Percentiles rank a stretch among this genome's conserved stretches.
Conservation (phyloP, 1,284 basidiomycete genomes). For the Leccinum subspadiceum region DNA sequence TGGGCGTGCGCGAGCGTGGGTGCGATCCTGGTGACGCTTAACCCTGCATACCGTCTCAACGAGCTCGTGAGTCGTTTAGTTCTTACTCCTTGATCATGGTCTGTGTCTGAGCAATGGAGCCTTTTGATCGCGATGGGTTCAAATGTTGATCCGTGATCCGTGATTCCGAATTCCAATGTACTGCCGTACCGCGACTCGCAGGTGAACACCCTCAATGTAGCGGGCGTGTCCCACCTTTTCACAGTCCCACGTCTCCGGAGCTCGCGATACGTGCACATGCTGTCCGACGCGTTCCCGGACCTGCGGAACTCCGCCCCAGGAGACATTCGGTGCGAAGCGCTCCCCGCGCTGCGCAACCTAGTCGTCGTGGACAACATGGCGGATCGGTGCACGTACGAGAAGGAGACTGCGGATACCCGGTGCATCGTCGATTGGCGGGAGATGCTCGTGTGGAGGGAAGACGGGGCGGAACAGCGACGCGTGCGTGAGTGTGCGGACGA, state of each 20-base stretch:
- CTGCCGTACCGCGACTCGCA: conserved; percentile 29
- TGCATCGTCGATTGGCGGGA: conserved; percentile 68
- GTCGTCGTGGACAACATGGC: conserved; percentile 67
- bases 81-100: not conserved
- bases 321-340: conserved; percentile 47
- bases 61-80: conserved; percentile 56
- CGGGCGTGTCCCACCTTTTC: conserved; percentile 70
- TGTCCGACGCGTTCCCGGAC: conserved; percentile 59
- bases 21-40: conserved; percentile 78
- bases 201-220: conserved; percentile 63
- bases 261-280: conserved; percentile 59
- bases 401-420: conserved; percentile 44
- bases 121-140: not conserved
- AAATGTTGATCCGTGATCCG: not conserved
- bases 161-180: not conserved
- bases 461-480: conserved; percentile 20
- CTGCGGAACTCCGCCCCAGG: conserved; percentile 51
- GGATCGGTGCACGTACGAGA: conserved; percentile 38
- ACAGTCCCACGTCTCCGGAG: conserved; percentile 68
- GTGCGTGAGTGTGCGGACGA: conserved; percentile 37
- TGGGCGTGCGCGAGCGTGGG: conserved; percentile 83
- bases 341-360: conserved; percentile 34
- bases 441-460: conserved; percentile 59
- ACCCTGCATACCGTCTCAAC: conserved; percentile 69
- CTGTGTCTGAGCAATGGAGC: not conserved